Evolutionary conservation across 2,329 filamentous ascomycete species (phyloP).

Genomic region (Cordyceps fumosorosea): DNA sequence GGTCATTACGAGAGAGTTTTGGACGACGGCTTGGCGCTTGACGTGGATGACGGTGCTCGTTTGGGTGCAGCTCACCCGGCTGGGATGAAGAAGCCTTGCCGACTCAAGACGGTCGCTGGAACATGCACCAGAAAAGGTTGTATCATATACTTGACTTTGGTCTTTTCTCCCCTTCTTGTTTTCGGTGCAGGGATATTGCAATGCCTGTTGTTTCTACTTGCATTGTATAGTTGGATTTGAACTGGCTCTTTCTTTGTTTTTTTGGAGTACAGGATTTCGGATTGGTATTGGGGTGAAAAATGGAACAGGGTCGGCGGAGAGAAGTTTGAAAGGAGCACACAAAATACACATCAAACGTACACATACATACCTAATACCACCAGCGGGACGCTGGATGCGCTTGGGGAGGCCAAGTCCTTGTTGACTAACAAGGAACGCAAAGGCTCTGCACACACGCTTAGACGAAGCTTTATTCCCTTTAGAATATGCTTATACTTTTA

Average conservation of each 20-base stretch:
- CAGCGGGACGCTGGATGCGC: background rate
- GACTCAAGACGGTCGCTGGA: background rate
- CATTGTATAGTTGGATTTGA: conserved; percentile 2
- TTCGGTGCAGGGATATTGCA: background rate
- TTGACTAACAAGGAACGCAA: background rate
- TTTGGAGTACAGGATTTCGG: background rate
- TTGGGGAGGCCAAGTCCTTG: background rate
- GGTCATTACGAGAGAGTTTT: conserved; percentile 53
- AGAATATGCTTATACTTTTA: background rate
- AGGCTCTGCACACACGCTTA: background rate
- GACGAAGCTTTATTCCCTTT: background rate
- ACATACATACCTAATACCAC: background rate
- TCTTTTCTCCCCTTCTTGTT: background rate
- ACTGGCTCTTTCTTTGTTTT: background rate
- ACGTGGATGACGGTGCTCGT: conserved; percentile 55
- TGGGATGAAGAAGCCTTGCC: conserved; percentile 38
- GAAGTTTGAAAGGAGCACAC: background rate
- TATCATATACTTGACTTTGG: background rate
- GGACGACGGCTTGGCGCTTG: conserved; percentile 55
- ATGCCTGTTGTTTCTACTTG: background rate
- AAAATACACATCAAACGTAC: background rate
- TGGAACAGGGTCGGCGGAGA: background rate
- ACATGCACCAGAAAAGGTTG: background rate
- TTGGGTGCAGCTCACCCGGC: conserved; percentile 62
- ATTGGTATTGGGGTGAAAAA: background rate